Evolutionary conservation across 2,329 filamentous ascomycete species (phyloP).

Genomic region (Paracoccidioides brasiliensis): DNA sequence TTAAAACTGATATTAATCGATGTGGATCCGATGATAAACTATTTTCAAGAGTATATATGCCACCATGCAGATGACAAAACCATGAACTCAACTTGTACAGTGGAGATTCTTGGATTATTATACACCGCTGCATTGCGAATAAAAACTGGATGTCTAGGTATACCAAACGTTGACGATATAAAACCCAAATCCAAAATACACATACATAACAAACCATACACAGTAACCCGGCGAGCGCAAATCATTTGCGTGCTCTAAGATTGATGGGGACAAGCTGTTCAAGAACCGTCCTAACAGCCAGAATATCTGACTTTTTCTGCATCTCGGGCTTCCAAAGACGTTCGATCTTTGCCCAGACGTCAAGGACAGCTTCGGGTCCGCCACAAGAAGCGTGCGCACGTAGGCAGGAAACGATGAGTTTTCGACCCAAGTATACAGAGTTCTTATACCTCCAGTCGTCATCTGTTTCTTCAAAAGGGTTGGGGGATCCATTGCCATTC

Average conservation of each 20-base stretch:
- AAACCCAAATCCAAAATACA: background rate
- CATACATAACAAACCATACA: background rate
- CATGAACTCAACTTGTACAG: background rate
- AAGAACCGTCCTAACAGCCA: conserved; percentile 26
- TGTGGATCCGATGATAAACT: background rate
- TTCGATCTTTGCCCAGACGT: conserved; percentile 28
- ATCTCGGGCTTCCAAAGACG: conserved; percentile 28
- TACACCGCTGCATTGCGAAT: background rate
- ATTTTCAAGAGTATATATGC: background rate
- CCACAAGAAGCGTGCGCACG: conserved; percentile 29
- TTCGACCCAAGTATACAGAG: conserved; percentile 29
- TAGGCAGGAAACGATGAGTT: conserved; percentile 26
- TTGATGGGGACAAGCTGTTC: conserved; percentile 18
- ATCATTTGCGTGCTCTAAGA: background rate
- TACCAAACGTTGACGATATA: background rate
- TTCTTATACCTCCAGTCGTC: conserved; percentile 25
- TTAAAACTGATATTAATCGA: background rate
- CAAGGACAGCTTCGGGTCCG: conserved; percentile 23
- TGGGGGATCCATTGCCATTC: background rate
- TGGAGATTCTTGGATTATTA: background rate
- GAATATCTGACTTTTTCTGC: conserved; percentile 24
- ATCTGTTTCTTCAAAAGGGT: conserved; percentile 10
- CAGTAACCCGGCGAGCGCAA: background rate
- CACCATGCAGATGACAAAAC: background rate
- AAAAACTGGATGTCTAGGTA: background rate